Evolutionary conservation across 2,329 filamentous ascomycete species (phyloP), one percentile per base, ranked within the genome.

Genomic region (Mycosphaerella sp.): DNA sequence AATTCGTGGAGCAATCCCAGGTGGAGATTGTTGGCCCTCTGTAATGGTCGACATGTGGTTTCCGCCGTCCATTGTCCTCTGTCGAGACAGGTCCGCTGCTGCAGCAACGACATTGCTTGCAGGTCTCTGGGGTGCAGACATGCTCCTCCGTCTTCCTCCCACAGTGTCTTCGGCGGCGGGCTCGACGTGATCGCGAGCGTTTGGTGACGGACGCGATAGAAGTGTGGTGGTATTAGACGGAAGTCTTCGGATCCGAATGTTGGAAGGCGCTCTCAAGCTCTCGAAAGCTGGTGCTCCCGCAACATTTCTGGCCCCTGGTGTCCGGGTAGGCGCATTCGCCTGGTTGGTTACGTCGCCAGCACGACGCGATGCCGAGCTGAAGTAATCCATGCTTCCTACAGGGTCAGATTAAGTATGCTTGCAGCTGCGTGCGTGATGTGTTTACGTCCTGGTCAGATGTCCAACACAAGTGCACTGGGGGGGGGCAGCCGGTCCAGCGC

Each of bases 231-330:
- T 54, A 31, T 52, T 55, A 17, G 56, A 58, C 10, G 66, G 64
- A 6, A 69, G 51, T 45, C 66, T 59, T 34, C 66, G 60, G 36
- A 69, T 67, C 14, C 66, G 57, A 14, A 69, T 69, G 45, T 62
- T 67, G 6, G 66, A 67, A 3, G 65, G 66, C 8, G 61, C 57
- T 57, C 66, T 59, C 51, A 69, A 43, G 52, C 58, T 66, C 44
- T 67, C 66, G 40, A 59, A 62, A 12, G 66, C 66, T 11, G 55
- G 61, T 29, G 56, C 58, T 48, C 59, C 59, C 21, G 48, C 49
- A n/a, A 57, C 42, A 21, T 56, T 50, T 29, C 60, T 55, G 3
- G 60, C 57, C 38, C 61, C 61, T 38, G 56, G 56, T 21, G 54
- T 52, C 6, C 23, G 42, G 11, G 62, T 51, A 23, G 57, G 55